Conservation (phyloP, 495 filamentous ascomycete species). For the Astrothelium macrocarpum region DNA sequence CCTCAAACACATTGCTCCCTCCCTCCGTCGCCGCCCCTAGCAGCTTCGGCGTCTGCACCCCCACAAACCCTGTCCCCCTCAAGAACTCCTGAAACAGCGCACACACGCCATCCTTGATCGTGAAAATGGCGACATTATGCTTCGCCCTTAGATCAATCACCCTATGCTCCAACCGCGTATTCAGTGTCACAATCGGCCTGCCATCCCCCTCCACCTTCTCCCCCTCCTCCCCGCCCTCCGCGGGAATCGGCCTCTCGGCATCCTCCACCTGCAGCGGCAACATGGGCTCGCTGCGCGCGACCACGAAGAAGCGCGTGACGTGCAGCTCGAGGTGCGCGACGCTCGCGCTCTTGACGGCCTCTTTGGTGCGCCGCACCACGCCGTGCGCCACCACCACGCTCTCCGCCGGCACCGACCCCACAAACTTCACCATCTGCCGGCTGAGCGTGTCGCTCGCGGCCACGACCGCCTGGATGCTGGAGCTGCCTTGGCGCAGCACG, state of each 20-base stretch:
- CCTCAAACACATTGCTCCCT: slow-evolving; percentile 37
- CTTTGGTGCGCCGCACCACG: slow-evolving; percentile 60
- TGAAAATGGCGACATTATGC: slow-evolving; percentile 37
- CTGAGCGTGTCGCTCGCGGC: slow-evolving; percentile 41
- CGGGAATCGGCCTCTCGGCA: slow-evolving; percentile 32
- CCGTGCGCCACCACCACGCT: slow-evolving; percentile 72
- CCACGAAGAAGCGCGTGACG: slow-evolving; percentile 68
- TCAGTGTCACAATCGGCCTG: slow-evolving; percentile 33
- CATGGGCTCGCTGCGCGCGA: slow-evolving; percentile 52
- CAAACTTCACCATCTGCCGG: slow-evolving; percentile 85
- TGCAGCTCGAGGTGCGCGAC: slow-evolving; percentile 69
- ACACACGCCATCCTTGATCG: slow-evolving; percentile 34
- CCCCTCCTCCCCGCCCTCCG: slow-evolving; percentile 26
- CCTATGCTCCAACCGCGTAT: slow-evolving; percentile 36
- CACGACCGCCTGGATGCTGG: slow-evolving; percentile 37
- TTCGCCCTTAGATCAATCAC: slow-evolving; percentile 34
- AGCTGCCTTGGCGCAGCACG: slow-evolving; percentile 29
- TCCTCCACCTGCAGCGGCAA: slow-evolving; percentile 51
- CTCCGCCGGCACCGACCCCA: slow-evolving; percentile 66
- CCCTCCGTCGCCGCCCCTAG: slow-evolving; percentile 36
- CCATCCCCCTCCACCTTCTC: slow-evolving; percentile 25
- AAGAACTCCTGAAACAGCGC: slow-evolving; percentile 36
- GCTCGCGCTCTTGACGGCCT: slow-evolving; percentile 68
- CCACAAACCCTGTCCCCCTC: slow-evolving; percentile 26
- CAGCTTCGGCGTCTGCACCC: slow-evolving; percentile 33